Evolutionary conservation across 2,329 filamentous ascomycete species (phyloP).

Genomic region (Fusarium decemcellulare): DNA sequence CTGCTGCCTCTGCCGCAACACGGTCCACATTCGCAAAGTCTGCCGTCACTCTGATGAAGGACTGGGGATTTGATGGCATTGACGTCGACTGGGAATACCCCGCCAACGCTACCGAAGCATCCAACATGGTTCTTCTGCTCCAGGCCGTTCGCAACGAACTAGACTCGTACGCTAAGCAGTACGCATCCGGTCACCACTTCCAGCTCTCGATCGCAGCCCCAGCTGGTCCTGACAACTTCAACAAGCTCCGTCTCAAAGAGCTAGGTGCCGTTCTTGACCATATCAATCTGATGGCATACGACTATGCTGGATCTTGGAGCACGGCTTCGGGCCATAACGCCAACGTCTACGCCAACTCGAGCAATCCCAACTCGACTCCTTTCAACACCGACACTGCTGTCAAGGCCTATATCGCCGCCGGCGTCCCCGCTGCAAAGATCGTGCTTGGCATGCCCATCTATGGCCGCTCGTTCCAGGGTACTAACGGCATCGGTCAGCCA

Average conservation of each 20-base stretch:
- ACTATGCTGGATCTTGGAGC: constrained; percentile 80
- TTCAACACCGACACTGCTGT: constrained; percentile 78
- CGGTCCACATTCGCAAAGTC: constrained; percentile 78
- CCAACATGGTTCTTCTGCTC: constrained; percentile 59
- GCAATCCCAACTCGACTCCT: constrained; percentile 72
- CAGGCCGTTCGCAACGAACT: constrained; percentile 59
- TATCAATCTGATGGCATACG: constrained; percentile 80
- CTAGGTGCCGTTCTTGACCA: constrained; percentile 66
- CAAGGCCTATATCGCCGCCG: constrained; percentile 72
- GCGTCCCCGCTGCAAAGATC: constrained; percentile 75
- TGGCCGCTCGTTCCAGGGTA: constrained; percentile 75
- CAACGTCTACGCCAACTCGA: constrained; percentile 73
- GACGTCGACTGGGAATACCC: constrained; percentile 59
- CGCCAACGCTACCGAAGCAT: constrained; percentile 52
- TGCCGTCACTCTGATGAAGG: constrained; percentile 78
- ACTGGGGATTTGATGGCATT: constrained; percentile 72
- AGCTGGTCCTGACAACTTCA: constrained; percentile 63
- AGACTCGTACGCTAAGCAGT: constrained; percentile 59
- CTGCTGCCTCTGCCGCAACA: constrained; percentile 69
- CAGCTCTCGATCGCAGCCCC: constrained; percentile 66
- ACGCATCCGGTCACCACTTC: constrained; percentile 61
- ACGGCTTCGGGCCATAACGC: constrained; percentile 74
- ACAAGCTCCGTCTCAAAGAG: constrained; percentile 59
- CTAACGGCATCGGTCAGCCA: constrained; percentile 38
- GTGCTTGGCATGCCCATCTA: constrained; percentile 86